Percentiles rank a stretch among this genome's conserved stretches.
These are phyloP conservation scores for Ambispora gerdemannii DNA, from an alignment of 192 early-diverging fungal genomes.

Conservation along the genomic window DNA sequence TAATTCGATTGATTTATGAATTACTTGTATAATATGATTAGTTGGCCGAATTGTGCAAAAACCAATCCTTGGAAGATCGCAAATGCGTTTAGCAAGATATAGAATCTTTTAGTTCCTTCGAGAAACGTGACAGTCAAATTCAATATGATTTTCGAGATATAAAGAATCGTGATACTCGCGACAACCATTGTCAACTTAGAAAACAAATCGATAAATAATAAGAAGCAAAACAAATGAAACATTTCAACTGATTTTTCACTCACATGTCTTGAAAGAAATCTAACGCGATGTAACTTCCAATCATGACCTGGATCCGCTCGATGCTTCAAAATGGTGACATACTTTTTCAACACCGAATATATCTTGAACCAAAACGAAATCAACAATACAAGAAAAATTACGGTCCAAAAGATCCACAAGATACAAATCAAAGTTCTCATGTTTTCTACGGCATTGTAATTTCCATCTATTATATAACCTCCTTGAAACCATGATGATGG, in stretches of 20 bases:
- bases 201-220: too few species aligned
- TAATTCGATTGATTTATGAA: too few species aligned
- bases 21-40: background rate
- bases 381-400: background rate
- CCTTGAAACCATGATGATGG: background rate
- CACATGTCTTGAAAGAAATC: background rate
- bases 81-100: background rate
- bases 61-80: background rate
- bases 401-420: background rate
- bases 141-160: background rate
- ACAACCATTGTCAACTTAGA: background rate
- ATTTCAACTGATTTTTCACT: background rate
- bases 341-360: background rate
- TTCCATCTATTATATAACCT: background rate
- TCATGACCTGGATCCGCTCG: background rate
- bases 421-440: background rate
- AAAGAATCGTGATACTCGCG: background rate
- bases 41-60: background rate
- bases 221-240: background rate
- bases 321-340: background rate
- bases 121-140: background rate
- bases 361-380: background rate
- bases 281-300: background rate
- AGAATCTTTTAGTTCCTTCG: background rate
- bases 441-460: background rate